Conservation (phyloP, 2,329 filamentous ascomycete genomes). For the Penicillium freii region DNA sequence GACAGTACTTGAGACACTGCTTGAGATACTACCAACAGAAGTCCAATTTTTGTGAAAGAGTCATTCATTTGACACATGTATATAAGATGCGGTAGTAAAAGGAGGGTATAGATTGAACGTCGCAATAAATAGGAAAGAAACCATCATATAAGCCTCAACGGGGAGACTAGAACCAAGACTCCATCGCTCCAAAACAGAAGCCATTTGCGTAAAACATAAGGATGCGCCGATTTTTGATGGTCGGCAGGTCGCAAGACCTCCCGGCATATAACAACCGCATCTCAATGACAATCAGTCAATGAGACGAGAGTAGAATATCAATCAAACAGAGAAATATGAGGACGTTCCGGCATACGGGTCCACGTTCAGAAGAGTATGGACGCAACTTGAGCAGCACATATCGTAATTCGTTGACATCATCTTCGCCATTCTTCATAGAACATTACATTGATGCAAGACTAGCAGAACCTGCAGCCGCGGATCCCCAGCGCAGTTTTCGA, state of each 20-base stretch:
- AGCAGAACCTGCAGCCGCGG: slow-evolving; percentile 37
- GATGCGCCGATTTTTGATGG: slow-evolving; percentile 14
- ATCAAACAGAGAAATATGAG: neutral
- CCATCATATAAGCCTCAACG: neutral
- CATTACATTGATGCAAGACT: slow-evolving; percentile 33
- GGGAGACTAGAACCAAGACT: neutral
- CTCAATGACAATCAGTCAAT: neutral
- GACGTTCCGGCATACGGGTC: neutral
- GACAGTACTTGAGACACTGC: neutral
- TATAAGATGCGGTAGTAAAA: neutral
- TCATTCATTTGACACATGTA: neutral
- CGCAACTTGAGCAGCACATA: neutral
- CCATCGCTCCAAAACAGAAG: slow-evolving; percentile 6
- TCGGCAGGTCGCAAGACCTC: neutral
- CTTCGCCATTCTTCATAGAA: neutral
- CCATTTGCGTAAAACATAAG: neutral
- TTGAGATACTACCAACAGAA: neutral
- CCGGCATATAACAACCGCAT: neutral
- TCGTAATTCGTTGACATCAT: slow-evolving; percentile 12
- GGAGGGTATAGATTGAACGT: slow-evolving; percentile 15
- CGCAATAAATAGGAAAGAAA: neutral
- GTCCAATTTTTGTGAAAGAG: neutral
- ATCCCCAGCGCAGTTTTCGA: slow-evolving; percentile 45
- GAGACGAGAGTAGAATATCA: neutral
- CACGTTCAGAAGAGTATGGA: neutral